Evolutionary conservation across 345 rosid genomes (phyloP), one percentile per base, ranked within the genome.

Genomic region (Nasturtium officinale): DNA sequence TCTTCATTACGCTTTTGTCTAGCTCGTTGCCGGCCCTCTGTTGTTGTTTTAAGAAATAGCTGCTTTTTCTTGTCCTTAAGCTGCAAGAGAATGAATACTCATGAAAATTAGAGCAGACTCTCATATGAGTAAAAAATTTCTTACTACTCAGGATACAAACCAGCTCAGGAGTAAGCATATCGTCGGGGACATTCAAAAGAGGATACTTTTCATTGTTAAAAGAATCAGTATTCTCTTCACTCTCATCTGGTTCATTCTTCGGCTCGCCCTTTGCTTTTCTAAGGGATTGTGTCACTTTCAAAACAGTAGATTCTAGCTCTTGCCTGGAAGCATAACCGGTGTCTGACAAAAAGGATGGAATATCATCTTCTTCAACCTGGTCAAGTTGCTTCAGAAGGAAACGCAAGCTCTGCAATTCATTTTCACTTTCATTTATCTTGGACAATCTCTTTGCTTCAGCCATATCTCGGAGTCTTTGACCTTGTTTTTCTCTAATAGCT

Each of bases 381-480:
- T 82, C 90, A 37, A 91, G 87, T 82, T 95, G 99, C 42, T 84
- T 85, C 80, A 88, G 69, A 74, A 95, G 99, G 80, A 89, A 95
- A 60, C 78, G 87, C 85, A 95, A 75, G 68, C 91, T 92, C 40
- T 83, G 85, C 82, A 87, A 68, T 81, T 91, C 86, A 71, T 91
- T 95, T 56, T 91, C 96, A 71, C 85, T 82, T 73, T 89, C 96
- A 75, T 88, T 88, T 72, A 95, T 91, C 84, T 76, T 89, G 47
- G 96, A 85, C 35, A 80, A 87, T 82, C 90, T 85, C 89, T 90
- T 95, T 35, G 96, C 89, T 82, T 89, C 97, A 51, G 97, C 99
- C 99, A 95, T 95, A 65, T 91, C 99, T 76, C 97, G 86, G 81
- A 95, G 77, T 62, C 97, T 82, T 84, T 95, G 99, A 64, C 97